A percentile compares a stretch with the other conserved stretches of the same genome.
Evolutionary conservation across 352 stramenopile genomes (phyloP).

Genomic region (Globisporangium viniferum): DNA sequence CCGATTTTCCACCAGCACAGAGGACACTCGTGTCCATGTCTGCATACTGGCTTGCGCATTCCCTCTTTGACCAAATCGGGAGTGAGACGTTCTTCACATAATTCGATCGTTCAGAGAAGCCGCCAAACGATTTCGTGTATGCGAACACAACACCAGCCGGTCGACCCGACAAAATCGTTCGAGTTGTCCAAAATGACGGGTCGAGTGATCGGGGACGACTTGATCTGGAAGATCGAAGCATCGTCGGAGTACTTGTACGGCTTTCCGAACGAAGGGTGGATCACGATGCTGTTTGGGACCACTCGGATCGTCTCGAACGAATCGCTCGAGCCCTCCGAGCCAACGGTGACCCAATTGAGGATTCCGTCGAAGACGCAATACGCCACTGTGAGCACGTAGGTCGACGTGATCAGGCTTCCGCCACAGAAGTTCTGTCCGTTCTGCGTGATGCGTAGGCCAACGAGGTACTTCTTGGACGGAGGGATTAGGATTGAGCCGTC

Average conservation of each 20-base stretch:
- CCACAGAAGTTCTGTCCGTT: background rate
- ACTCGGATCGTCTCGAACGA: background rate
- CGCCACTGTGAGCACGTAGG: background rate
- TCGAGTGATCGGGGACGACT: background rate
- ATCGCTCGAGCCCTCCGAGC: background rate
- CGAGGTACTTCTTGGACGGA: background rate
- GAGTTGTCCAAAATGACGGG: background rate
- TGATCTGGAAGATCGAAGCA: background rate
- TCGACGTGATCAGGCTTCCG: background rate
- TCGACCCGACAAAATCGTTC: background rate
- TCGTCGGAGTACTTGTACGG: background rate
- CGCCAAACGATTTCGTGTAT: too few species aligned
- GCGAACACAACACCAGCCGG: too few species aligned
- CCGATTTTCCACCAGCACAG: background rate
- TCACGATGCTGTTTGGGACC: background rate
- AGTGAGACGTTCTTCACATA: background rate
- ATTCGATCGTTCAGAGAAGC: background rate
- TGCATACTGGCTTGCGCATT: background rate
- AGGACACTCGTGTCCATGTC: background rate
- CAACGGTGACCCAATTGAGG: background rate
- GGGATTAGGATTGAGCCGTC: background rate
- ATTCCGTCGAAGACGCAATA: background rate
- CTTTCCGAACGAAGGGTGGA: background rate
- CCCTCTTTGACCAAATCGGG: background rate
- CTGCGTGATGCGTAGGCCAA: background rate